These are phyloP conservation scores for Amanita exitialis DNA, from an alignment of 768 basidiomycete species.

Conservation along the genomic window DNA sequence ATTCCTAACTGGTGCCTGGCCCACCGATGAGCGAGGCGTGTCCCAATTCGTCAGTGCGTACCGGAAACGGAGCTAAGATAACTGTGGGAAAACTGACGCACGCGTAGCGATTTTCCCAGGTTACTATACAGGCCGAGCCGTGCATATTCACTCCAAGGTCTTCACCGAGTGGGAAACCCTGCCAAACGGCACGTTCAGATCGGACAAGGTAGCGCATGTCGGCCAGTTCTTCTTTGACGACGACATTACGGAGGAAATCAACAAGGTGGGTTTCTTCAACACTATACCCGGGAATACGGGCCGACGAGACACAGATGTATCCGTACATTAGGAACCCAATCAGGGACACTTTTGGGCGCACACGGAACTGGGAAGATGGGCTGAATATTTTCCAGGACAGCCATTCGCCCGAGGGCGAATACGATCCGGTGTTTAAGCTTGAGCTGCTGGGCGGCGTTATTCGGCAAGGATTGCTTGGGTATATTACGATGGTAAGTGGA, in stretches of 20 bases:
- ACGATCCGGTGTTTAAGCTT: slow-evolving; percentile 42
- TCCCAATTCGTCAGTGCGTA: slow-evolving; percentile 41
- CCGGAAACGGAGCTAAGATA: not conserved
- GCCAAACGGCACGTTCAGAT: slow-evolving; percentile 34
- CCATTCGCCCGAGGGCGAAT: slow-evolving; percentile 36
- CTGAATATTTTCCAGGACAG: slow-evolving; percentile 45
- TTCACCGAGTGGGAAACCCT: slow-evolving; percentile 37
- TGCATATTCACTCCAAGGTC: slow-evolving; percentile 45
- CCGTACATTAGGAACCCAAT: slow-evolving; percentile 43
- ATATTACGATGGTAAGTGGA: slow-evolving; percentile 42
- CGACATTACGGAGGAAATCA: slow-evolving; percentile 35
- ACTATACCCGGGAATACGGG: not conserved
- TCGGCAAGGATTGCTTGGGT: slow-evolving; percentile 38
- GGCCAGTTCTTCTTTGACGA: slow-evolving; percentile 54
- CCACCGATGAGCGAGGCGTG: slow-evolving; percentile 41
- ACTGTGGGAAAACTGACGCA: not conserved
- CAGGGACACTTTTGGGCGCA: slow-evolving; percentile 33
- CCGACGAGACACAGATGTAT: slow-evolving; percentile 26
- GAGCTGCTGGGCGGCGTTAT: slow-evolving; percentile 41
- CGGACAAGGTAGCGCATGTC: slow-evolving; percentile 33
- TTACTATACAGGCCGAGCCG: slow-evolving; percentile 47
- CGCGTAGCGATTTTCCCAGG: slow-evolving; percentile 40
- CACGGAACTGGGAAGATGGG: slow-evolving; percentile 42
- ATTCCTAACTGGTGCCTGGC: slow-evolving; percentile 44
- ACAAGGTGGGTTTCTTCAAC: slow-evolving; percentile 24